Percentiles rank a stretch among this genome's conserved stretches.
These are phyloP conservation scores for Phytophthora pisi DNA, from an alignment of 352 stramenopile genomes.

Conservation along the genomic window DNA sequence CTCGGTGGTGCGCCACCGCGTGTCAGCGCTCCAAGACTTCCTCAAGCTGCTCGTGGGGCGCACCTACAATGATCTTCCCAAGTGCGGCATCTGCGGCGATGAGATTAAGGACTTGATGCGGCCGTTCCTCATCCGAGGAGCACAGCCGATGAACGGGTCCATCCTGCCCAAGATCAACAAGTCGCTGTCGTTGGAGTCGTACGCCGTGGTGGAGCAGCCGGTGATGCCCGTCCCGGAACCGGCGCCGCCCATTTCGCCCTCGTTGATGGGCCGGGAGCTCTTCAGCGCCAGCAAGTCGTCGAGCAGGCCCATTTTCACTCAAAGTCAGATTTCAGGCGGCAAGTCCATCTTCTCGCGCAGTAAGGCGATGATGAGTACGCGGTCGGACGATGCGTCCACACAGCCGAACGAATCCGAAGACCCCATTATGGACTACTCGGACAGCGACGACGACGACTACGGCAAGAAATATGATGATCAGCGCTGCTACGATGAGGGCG, in stretches of 20 bases:
- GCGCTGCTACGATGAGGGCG: constrained; percentile 66
- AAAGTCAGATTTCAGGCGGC: constrained; percentile 36
- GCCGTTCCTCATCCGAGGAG: constrained; percentile 78
- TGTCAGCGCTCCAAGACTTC: constrained; percentile 73
- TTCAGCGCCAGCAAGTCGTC: constrained; percentile 48
- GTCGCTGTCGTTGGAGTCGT: constrained; percentile 73
- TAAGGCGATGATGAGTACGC: constrained; percentile 42
- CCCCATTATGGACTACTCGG: constrained; percentile 43
- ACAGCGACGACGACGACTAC: constrained; percentile 50
- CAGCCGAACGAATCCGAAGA: constrained; percentile 66
- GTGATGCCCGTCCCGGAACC: constrained; percentile 37
- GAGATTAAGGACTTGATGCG: constrained; percentile 72
- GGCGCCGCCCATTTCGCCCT: constrained; percentile 39
- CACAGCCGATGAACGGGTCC: constrained; percentile 74
- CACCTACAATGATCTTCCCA: constrained; percentile 76
- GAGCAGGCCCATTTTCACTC: constrained; percentile 44
- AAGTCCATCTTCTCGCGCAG: constrained; percentile 42
- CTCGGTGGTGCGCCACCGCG: constrained; percentile 68
- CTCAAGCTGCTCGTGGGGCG: constrained; percentile 72
- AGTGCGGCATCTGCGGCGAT: constrained; percentile 75
- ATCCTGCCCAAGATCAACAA: constrained; percentile 77
- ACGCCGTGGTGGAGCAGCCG: constrained; percentile 53
- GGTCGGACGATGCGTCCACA: constrained; percentile 45
- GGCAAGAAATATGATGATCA: constrained; percentile 62
- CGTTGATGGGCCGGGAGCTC: constrained; percentile 29